Conservation (phyloP, 1,139 yeast genomes). For the Yamadazyma diddensiae region DNA sequence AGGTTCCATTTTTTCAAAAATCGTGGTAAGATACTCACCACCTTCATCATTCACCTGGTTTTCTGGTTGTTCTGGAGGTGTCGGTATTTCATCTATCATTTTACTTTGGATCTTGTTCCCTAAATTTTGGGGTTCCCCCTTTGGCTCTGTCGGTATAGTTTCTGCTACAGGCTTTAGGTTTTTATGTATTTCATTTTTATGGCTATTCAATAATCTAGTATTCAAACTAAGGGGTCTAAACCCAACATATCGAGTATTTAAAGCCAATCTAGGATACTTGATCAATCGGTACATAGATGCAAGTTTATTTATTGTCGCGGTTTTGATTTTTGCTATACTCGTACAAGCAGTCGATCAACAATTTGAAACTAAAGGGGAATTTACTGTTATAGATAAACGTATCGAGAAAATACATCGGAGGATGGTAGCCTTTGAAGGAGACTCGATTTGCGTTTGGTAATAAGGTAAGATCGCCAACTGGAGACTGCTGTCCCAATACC, state of each 20-base stretch:
- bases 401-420: background rate
- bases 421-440: slow-evolving; percentile 1
- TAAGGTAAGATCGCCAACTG: slow-evolving; percentile 4
- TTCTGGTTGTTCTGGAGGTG: slow-evolving; percentile 4
- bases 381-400: slow-evolving; percentile 1
- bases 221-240: too few species aligned
- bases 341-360: slow-evolving; percentile 8
- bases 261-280: background rate
- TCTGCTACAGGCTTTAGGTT: too few species aligned
- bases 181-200: too few species aligned
- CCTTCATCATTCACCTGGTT: slow-evolving; percentile 5
- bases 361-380: slow-evolving; percentile 3
- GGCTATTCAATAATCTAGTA: too few species aligned
- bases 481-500: background rate
- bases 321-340: slow-evolving; percentile 3
- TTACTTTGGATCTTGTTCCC: background rate
- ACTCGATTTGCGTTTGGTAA: slow-evolving; percentile 4
- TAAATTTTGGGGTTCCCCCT: background rate
- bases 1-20: slow-evolving; percentile 45
- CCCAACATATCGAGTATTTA: too few species aligned
- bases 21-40: slow-evolving; percentile 24
- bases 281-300: background rate
- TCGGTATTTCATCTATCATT: slow-evolving; percentile 2
- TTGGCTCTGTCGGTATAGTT: background rate
- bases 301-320: background rate